phyloP scores from a whole-genome alignment of 352 stramenopile genomes.

The Phytopythium boreale region DNA sequence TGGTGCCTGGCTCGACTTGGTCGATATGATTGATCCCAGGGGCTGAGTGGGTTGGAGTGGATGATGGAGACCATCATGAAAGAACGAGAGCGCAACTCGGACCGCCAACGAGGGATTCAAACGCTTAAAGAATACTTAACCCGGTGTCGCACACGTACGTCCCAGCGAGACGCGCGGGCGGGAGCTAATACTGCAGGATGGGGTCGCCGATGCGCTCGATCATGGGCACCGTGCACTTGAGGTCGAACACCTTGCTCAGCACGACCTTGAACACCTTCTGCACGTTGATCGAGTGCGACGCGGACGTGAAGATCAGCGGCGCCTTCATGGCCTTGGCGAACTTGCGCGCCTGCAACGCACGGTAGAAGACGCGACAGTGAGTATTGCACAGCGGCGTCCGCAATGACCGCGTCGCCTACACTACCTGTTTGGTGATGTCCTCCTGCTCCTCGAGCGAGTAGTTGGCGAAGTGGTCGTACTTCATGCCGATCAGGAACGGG shows the following conservation, averaged over 20 bases:
- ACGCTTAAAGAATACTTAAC: constrained; percentile 1
- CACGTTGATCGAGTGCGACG: constrained; percentile 94
- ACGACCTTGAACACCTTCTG: constrained; percentile 96
- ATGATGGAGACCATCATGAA: not conserved
- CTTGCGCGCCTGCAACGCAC: constrained; percentile 81
- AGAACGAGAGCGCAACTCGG: not conserved
- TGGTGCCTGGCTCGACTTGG: too few relatives aligned
- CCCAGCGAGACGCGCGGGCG: too few relatives aligned
- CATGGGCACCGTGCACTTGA: constrained; percentile 92
- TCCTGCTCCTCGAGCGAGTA: constrained; percentile 90
- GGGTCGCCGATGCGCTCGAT: constrained; percentile 91
- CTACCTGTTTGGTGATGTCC: constrained; percentile 92
- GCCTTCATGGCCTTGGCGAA: constrained; percentile 95
- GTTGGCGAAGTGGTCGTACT: constrained; percentile 93
- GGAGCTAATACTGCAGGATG: constrained; percentile 86
- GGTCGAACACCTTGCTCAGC: constrained; percentile 92
- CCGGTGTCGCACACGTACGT: not conserved
- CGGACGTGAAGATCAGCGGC: constrained; percentile 92
- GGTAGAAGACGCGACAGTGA: not conserved
- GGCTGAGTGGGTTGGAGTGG: too few relatives aligned
- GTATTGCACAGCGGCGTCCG: too few relatives aligned
- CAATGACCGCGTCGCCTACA: not conserved
- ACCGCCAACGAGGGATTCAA: too few relatives aligned
- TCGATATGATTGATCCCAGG: too few relatives aligned
- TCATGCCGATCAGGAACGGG: constrained; percentile 93